Evolutionary conservation across 2,329 filamentous ascomycete species (phyloP).

Genomic region (Mycosphaerelloides madeirae): DNA sequence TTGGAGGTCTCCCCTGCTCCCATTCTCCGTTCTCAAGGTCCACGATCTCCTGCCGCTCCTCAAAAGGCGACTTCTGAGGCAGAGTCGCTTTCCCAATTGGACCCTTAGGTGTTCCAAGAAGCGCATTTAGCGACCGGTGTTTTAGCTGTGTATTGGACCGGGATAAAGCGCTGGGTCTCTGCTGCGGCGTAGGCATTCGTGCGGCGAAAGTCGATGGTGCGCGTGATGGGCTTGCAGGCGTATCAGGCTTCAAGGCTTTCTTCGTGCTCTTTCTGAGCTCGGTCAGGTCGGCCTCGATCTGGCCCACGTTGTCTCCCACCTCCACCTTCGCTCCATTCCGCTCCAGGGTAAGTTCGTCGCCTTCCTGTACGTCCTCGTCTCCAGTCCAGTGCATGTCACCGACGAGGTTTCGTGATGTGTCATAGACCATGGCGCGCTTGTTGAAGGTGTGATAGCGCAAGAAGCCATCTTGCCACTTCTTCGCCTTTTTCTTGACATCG

Average conservation of each 20-base stretch:
- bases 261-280: constrained; percentile 66
- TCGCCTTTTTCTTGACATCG: constrained; percentile 79
- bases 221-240: constrained; percentile 1
- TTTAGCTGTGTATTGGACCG: constrained; percentile 38
- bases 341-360: constrained; percentile 77
- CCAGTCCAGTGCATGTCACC: constrained; percentile 80
- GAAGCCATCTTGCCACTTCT: constrained; percentile 88
- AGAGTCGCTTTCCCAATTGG: constrained; percentile 58
- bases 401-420: constrained; percentile 72
- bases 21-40: constrained; percentile 33
- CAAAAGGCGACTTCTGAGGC: constrained; percentile 60
- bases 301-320: constrained; percentile 69
- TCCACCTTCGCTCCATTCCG: constrained; percentile 71
- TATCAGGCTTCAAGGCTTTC: constrained; percentile 36
- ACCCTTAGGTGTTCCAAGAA: constrained; percentile 62
- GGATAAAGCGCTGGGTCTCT: constrained; percentile 13
- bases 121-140: constrained; percentile 56
- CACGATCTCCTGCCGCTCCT: constrained; percentile 44
- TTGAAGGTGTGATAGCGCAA: constrained; percentile 90
- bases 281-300: constrained; percentile 70
- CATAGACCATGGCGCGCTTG: constrained; percentile 83
- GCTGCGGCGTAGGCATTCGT: constrained; percentile 6
- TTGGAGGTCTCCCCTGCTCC: constrained; percentile 34
- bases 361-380: constrained; percentile 65
- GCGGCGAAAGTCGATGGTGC: not conserved